Evolutionary conservation across 148 eudicot genomes (phyloP), one percentile per base, ranked within the genome.

Genomic region (Fallopia convolvulus): DNA sequence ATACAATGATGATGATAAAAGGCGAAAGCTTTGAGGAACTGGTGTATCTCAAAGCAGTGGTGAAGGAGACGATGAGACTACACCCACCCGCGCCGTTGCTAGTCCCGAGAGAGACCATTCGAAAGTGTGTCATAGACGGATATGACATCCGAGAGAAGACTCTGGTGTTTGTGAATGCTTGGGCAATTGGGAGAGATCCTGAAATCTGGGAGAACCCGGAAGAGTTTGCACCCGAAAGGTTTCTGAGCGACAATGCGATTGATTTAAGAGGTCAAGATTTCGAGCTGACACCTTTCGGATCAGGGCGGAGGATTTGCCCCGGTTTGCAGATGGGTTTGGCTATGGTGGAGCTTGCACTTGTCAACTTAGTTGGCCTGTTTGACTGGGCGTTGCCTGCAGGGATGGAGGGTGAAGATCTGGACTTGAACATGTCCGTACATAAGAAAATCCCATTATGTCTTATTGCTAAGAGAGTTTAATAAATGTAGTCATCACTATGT

Each of bases 231-330:
- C 88, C 88, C 0, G 86, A 83, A 63, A 83, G 88, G 21, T 86
- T 86, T 63, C 9, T 83, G 46, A 78, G 76, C 6, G 77, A 76
- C 0, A 41, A 60, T 10, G 33, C 14, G 1, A 7, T 76, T 52
- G 81, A 82, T 41, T 83, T 44, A 39, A 66, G 21, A 78, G 87
- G 86, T 0, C 74, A 80, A 13, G 79, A 84, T 46, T 82, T 80
- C 13, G 76, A 82, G 74, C 47, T 82, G 9, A 42, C 83, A 39
- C 87, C 90, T 1, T 84, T 87, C 23, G 88, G 90, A 0, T 72
- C 84, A 0, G 90, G 88, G 5, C 75, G 86, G 41, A 82, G 88
- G 78, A 65, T 74, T 11, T 86, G 90, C 36, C 87, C 90, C 0
- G 87, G 83, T 0, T 5, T 84, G 30, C 68, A 76, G 1, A 20